These are phyloP conservation scores for Tetrahymena elliotti DNA, from an alignment of 73 alveolate species.

Conservation along the genomic window DNA sequence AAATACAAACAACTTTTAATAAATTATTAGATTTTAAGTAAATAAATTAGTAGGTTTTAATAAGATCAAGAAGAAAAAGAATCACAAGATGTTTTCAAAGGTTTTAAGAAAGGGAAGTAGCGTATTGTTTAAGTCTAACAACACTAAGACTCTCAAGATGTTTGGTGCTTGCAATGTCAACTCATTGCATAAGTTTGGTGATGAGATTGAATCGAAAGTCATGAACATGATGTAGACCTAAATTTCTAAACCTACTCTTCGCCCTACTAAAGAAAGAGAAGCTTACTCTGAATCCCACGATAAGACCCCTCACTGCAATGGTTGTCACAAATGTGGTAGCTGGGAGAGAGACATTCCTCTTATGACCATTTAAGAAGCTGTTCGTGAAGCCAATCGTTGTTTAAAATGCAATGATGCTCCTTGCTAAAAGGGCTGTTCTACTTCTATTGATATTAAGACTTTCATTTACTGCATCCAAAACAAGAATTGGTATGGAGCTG, in stretches of 20 bases:
- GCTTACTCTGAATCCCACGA: constrained; percentile 39
- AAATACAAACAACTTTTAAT: not conserved
- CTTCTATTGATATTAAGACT: constrained; percentile 53
- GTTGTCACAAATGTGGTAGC: constrained; percentile 24
- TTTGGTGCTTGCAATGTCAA: not conserved
- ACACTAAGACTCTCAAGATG: not conserved
- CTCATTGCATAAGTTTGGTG: not conserved
- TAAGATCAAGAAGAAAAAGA: not conserved
- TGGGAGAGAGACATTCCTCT: constrained; percentile 53
- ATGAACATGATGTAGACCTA: not conserved
- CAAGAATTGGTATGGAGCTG: constrained; percentile 66
- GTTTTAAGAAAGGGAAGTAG: not conserved
- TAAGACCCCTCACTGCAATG: constrained; percentile 41
- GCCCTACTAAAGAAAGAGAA: constrained; percentile 49
- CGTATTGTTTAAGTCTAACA: not conserved
- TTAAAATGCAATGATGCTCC: constrained; percentile 61
- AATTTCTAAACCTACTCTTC: constrained; percentile 34
- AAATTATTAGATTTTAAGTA: not conserved
- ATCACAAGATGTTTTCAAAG: not conserved
- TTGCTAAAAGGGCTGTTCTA: constrained; percentile 58
- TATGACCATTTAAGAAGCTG: constrained; percentile 50
- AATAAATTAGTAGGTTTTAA: not conserved
- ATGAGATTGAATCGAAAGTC: not conserved
- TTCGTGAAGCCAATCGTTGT: constrained; percentile 53
- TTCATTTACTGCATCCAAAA: constrained; percentile 55